A percentile compares a stretch with the other conserved stretches of the same genome.
phyloP scores from a whole-genome alignment of 1,284 basidiomycete genomes.

The Ceratobasidium sp. region DNA sequence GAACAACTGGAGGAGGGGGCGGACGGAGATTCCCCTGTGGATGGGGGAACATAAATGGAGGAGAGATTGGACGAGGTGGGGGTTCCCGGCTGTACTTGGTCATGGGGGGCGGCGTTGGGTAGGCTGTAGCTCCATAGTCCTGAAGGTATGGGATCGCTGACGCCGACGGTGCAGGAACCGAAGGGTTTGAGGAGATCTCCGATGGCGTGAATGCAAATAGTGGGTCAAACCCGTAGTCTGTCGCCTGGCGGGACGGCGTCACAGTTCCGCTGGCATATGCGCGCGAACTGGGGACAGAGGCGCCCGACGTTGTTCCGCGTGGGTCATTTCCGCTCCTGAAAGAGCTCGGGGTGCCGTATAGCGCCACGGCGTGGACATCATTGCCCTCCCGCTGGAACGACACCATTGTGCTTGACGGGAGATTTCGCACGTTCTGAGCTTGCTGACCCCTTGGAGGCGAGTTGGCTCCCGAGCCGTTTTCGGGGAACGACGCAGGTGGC shows the following conservation, averaged over 20 bases:
- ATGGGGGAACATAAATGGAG: constrained; percentile 37
- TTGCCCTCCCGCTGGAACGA: constrained; percentile 36
- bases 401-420: constrained; percentile 33
- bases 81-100: constrained; percentile 24
- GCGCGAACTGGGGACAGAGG: constrained; percentile 21
- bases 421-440: constrained; percentile 33
- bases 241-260: constrained; percentile 31
- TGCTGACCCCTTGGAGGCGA: constrained; percentile 25
- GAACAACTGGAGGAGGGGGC: constrained; percentile 35
- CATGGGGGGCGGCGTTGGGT: constrained; percentile 37
- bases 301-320: background rate
- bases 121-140: constrained; percentile 23
- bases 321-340: constrained; percentile 28
- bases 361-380: constrained; percentile 34
- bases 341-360: constrained; percentile 32
- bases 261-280: constrained; percentile 36
- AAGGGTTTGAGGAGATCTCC: constrained; percentile 12
- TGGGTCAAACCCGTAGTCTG: constrained; percentile 28
- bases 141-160: constrained; percentile 28
- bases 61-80: constrained; percentile 9
- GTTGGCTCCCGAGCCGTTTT: constrained; percentile 9
- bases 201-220: constrained; percentile 33
- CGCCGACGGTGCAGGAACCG: constrained; percentile 31
- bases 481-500: constrained; percentile 13
- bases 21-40: constrained; percentile 31